Evolutionary conservation across 106 monocot species (phyloP).

Genomic region (Dendrobium officinale): DNA sequence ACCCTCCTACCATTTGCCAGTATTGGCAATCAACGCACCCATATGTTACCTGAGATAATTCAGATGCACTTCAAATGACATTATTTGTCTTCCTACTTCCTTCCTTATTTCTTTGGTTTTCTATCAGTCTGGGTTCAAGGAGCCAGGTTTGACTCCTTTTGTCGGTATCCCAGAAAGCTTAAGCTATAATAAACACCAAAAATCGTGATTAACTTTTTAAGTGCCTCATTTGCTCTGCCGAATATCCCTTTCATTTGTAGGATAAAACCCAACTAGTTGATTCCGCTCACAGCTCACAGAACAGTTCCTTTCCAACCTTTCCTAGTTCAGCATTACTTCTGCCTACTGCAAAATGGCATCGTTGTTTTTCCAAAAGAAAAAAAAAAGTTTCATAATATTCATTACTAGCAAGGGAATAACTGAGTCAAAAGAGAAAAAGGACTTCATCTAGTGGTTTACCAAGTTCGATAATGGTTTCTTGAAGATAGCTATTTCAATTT

Average conservation of each 20-base stretch:
- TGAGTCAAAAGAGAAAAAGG: background rate
- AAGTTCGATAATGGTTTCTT: background rate
- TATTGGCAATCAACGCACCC: background rate
- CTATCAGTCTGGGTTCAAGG: background rate
- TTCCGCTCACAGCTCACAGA: background rate
- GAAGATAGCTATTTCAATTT: background rate
- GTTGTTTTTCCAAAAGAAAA: background rate
- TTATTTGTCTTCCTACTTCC: background rate
- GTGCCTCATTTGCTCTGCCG: background rate
- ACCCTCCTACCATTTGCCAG: background rate
- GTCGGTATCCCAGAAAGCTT: background rate
- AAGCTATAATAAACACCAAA: background rate
- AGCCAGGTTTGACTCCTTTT: background rate
- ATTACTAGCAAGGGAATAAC: background rate
- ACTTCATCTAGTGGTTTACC: background rate
- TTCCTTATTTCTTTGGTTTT: background rate
- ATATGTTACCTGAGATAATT: background rate
- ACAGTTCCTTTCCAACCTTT: background rate
- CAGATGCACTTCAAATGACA: background rate
- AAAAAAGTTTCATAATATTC: background rate
- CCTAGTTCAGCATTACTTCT: background rate
- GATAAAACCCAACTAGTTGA: background rate
- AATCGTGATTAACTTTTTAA: background rate
- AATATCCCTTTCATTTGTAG: background rate
- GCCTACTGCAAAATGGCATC: background rate